These are phyloP conservation scores for Vanrija sp. DNA, from an alignment of 1,284 basidiomycete species.

Conservation along the genomic window DNA sequence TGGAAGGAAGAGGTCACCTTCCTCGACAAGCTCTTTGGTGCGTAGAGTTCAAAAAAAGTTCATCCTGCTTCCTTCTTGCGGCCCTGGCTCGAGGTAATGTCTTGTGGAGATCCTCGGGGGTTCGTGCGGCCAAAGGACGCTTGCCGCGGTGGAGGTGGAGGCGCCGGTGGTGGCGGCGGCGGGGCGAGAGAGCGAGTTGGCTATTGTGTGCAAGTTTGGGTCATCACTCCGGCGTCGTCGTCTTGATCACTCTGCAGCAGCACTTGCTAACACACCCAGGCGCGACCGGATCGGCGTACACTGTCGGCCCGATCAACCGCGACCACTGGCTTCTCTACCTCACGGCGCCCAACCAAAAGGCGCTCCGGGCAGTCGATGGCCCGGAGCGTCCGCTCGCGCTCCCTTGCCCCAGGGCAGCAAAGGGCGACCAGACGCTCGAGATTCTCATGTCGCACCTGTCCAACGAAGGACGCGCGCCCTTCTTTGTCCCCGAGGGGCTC, in stretches of 20 bases:
- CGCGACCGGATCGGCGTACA: constrained; percentile 82
- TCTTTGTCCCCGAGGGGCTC: constrained; percentile 61
- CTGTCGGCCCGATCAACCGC: constrained; percentile 95
- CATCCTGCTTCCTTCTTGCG: not conserved
- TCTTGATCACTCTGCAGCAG: not conserved
- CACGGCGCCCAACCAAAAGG: constrained; percentile 56
- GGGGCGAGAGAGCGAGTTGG: too few species aligned
- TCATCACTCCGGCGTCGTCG: not conserved
- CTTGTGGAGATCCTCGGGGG: not conserved
- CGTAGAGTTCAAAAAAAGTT: constrained; percentile 16
- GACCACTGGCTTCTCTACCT: constrained; percentile 98
- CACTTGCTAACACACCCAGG: constrained; percentile 27
- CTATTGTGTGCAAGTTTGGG: too few species aligned
- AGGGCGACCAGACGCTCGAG: constrained; percentile 85
- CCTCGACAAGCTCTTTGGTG: constrained; percentile 68
- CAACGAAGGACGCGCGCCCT: constrained; percentile 66
- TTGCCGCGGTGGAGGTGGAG: too few species aligned
- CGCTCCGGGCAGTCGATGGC: not conserved
- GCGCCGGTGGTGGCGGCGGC: too few species aligned
- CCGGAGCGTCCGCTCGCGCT: constrained; percentile 7
- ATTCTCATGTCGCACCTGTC: constrained; percentile 97
- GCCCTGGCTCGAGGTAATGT: too few species aligned
- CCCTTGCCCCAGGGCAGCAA: constrained; percentile 25
- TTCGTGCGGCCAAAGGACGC: not conserved
- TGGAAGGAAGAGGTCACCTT: constrained; percentile 92